Base-by-base conservation (phyloP, 2,329 filamentous ascomycete species). In the Elsinoe fawcettii region DNA sequence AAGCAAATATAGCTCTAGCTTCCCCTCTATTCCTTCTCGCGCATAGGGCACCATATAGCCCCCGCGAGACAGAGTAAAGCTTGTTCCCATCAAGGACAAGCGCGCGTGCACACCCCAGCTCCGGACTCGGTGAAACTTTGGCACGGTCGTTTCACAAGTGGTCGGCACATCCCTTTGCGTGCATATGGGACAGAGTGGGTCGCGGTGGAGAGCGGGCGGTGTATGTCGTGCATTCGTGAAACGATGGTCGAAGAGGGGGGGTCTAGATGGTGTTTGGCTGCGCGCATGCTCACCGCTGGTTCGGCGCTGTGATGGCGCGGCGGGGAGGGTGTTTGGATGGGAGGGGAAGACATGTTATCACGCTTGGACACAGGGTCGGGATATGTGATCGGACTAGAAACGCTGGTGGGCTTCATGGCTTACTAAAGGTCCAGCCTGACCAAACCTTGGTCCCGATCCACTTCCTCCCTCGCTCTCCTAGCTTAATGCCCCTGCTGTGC, bases 381-480 rank as follows among this genome's bases (percentile, higher is more conserved):
- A 9, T 11, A 43, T 43, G 39, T 14, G 12, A 20, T 20, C 7
- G 37, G 2, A n/a, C n/a, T 2, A 6, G 20, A 5, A 5, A 43
- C 20, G 39, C 20, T 46, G 12, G 20, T 8, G 16, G 4, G 22
- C 27, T 22, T 22, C 55, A 56, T 55, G 53, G 51, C 56, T 61
- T 64, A 56, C 58, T 61, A 36, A 74, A 20, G 25, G 70, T 56
- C 25, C 73, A 11, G 3, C 70, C 71, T 65, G 63, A 70, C 73
- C 73, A 74, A 5, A 74, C 70, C 30, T 63, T 69, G 1, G 63
- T 60, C 5, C 72, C 71, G 41, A 74, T 60, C 72, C 72, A 74
- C 64, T 74, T 74, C 61, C 59, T 46, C 16, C 69, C 72, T 57
- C 70, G 67, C 46, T 64, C 59, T 5, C 70, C 66, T 6, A 73